phyloP scores from a whole-genome alignment of 768 basidiomycete species.

The Russula earlei region DNA sequence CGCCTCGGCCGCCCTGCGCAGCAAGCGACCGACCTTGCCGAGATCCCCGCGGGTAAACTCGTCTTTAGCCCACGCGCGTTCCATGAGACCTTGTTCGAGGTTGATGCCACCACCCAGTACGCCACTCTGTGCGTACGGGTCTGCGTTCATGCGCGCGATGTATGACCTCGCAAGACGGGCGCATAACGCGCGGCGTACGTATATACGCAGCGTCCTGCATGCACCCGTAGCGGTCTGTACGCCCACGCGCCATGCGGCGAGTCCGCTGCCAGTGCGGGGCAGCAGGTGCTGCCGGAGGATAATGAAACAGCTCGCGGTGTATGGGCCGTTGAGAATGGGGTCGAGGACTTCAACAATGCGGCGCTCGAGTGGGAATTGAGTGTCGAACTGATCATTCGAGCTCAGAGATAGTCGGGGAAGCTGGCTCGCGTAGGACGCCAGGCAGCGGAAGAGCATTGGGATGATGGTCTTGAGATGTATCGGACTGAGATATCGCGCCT shows the following conservation, averaged over 20 bases:
- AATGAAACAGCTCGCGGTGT: slow-evolving; percentile 53
- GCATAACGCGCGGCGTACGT: slow-evolving; percentile 51
- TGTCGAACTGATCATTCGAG: slow-evolving; percentile 27
- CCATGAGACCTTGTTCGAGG: slow-evolving; percentile 55
- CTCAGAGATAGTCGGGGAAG: slow-evolving; percentile 59
- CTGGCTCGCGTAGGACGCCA: slow-evolving; percentile 55
- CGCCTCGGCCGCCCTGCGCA: slow-evolving; percentile 45
- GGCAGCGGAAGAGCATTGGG: slow-evolving; percentile 63
- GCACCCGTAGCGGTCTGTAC: slow-evolving; percentile 26
- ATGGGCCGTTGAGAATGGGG: slow-evolving; percentile 53
- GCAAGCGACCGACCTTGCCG: slow-evolving; percentile 41
- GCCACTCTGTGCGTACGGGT: slow-evolving; percentile 49
- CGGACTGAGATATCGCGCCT: slow-evolving; percentile 50
- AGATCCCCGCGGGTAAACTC: slow-evolving; percentile 62
- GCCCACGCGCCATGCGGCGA: slow-evolving; percentile 15
- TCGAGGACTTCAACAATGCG: slow-evolving; percentile 48
- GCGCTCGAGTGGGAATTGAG: slow-evolving; percentile 37
- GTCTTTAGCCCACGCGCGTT: slow-evolving; percentile 64
- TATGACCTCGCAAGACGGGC: slow-evolving; percentile 58
- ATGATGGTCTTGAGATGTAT: slow-evolving; percentile 45
- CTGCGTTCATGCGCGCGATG: slow-evolving; percentile 44
- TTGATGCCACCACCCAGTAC: slow-evolving; percentile 48
- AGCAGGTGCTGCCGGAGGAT: slow-evolving; percentile 51
- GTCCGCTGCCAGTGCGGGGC: slow-evolving; percentile 31
- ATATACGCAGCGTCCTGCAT: slow-evolving; percentile 47